These are phyloP conservation scores for Gorgonomyces haynaldii DNA, from an alignment of 192 early-diverging fungal genomes.

Conservation along the genomic window DNA sequence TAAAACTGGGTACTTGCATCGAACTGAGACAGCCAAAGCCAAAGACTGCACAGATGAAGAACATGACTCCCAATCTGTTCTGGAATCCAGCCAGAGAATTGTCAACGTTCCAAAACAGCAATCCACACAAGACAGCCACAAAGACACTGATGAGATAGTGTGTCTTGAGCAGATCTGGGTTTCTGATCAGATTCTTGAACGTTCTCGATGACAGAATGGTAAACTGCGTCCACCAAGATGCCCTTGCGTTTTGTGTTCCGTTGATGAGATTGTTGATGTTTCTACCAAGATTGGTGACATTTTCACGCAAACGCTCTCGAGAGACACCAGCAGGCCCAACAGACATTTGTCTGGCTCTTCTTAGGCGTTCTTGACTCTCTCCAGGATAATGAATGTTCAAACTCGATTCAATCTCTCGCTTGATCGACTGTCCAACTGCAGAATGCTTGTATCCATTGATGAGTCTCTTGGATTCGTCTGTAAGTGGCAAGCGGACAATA, in stretches of 20 bases:
- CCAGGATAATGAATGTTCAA: too few species aligned
- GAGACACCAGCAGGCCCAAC: too few species aligned
- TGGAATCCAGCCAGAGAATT: constrained; percentile 60
- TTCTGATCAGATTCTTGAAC: constrained; percentile 71
- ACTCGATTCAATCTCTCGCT: neutral
- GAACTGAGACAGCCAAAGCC: constrained; percentile 58
- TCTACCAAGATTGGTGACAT: neutral
- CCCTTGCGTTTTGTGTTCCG: constrained; percentile 13
- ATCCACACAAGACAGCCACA: constrained; percentile 52
- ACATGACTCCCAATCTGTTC: constrained; percentile 60
- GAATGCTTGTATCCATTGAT: neutral
- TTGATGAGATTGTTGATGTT: neutral
- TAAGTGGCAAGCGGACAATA: neutral
- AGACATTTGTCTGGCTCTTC: too few species aligned
- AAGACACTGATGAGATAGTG: constrained; percentile 61
- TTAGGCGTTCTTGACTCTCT: too few species aligned
- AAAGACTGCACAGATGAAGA: constrained; percentile 62
- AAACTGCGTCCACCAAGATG: constrained; percentile 57
- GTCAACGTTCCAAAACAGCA: constrained; percentile 52
- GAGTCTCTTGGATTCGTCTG: neutral
- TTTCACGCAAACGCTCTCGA: too few species aligned
- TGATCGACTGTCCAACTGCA: constrained; percentile 3
- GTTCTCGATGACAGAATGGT: constrained; percentile 60
- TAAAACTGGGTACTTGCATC: constrained; percentile 26
- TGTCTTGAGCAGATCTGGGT: constrained; percentile 61